These are phyloP conservation scores for Verticillium alfalfae DNA, from an alignment of 2,329 filamentous ascomycete genomes.

Conservation along the genomic window DNA sequence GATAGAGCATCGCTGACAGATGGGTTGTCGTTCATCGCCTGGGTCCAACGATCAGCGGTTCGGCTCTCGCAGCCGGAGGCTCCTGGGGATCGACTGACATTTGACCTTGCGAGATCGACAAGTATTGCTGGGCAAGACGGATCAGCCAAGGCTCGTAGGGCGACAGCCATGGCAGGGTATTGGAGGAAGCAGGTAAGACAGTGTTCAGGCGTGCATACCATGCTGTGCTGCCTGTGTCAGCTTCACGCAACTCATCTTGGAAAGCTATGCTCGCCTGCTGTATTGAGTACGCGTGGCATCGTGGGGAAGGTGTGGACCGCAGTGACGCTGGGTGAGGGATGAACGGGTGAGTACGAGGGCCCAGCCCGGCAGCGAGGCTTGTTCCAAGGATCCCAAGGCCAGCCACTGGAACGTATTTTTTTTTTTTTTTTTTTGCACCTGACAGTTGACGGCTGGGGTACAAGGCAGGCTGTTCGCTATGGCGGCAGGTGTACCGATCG, in stretches of 20 bases:
- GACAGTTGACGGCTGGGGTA: too few species aligned
- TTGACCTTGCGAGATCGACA: constrained; percentile 30
- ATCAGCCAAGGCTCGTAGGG: background rate
- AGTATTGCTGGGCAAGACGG: constrained; percentile 22
- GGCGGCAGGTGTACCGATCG: too few species aligned
- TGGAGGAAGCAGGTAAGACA: background rate
- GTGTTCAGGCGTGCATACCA: background rate
- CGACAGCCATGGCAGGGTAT: background rate
- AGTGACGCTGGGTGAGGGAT: background rate
- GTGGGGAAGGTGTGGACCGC: background rate
- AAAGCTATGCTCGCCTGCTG: background rate
- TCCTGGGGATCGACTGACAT: constrained; percentile 13
- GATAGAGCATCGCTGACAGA: constrained; percentile 24
- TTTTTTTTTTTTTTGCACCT: too few species aligned
- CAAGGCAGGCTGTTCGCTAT: too few species aligned
- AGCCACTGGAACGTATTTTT: too few species aligned
- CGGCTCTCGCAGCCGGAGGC: background rate
- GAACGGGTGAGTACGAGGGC: background rate
- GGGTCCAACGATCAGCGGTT: background rate
- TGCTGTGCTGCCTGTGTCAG: background rate
- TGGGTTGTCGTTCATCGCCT: constrained; percentile 25
- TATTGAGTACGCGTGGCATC: background rate
- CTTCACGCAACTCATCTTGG: background rate
- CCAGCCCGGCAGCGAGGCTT: too few species aligned
- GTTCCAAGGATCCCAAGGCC: too few species aligned